Percentiles rank a stretch among this genome's conserved stretches.
phyloP scores from a whole-genome alignment of 148 eudicot species.

The Rhododendron simsii region DNA sequence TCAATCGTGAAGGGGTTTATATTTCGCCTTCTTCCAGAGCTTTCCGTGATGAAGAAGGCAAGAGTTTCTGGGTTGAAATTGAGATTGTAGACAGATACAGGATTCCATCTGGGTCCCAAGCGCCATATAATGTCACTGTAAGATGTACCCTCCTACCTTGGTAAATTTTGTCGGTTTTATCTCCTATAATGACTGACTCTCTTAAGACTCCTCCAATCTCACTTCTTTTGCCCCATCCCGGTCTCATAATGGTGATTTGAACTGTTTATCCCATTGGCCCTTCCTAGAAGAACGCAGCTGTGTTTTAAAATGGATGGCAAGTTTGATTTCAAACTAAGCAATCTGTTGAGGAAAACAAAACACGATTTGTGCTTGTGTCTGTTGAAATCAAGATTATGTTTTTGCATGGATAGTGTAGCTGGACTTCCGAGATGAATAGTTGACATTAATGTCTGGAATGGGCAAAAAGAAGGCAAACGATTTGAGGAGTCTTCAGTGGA shows the following conservation, averaged over 20 bases:
- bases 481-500: neutral
- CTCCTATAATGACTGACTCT: neutral
- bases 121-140: conserved; percentile 94
- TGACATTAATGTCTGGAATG: neutral
- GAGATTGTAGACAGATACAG: conserved; percentile 86
- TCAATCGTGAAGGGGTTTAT: conserved; percentile 82
- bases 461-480: neutral
- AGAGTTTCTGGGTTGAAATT: conserved; percentile 82
- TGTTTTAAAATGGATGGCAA: neutral
- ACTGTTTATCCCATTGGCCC: neutral
- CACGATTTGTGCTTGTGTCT: neutral
- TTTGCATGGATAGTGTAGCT: neutral
- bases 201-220: neutral
- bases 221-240: neutral
- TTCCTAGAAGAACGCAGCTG: neutral
- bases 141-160: conserved; percentile 12
- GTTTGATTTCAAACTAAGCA: neutral
- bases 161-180: neutral
- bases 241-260: neutral
- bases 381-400: neutral
- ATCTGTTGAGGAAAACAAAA: neutral
- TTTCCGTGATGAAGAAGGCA: conserved; percentile 98
- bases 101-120: conserved; percentile 84
- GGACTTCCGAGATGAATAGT: neutral
- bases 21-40: conserved; percentile 69